phyloP scores from a whole-genome alignment of 2,329 filamentous ascomycete genomes.

The Aspergillus viridinutans region DNA sequence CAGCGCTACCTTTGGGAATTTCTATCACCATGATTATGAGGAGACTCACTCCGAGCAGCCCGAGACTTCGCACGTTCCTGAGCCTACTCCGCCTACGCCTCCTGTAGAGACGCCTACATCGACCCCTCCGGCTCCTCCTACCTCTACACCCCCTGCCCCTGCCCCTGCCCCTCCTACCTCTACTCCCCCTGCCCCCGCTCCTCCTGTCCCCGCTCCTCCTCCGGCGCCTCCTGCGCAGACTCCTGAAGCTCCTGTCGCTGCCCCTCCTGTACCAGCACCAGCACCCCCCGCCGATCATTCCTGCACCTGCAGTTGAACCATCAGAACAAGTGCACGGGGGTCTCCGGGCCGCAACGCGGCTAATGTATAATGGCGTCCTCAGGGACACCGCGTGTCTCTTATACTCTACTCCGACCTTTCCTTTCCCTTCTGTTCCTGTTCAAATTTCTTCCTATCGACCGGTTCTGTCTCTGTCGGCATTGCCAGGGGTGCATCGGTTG shows the following conservation, averaged over 20 bases:
- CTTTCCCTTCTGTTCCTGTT: background rate
- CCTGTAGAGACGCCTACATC: background rate
- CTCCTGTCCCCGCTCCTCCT: background rate
- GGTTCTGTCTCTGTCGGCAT: no score
- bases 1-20: conserved; percentile 16
- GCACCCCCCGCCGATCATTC: background rate
- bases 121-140: background rate
- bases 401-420: background rate
- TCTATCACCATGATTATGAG: conserved; percentile 14
- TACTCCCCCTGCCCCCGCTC: background rate
- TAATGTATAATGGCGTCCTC: background rate
- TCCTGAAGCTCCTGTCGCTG: background rate
- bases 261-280: background rate
- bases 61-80: background rate
- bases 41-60: conserved; percentile 10
- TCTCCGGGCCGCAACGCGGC: background rate
- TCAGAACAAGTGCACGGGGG: no score
- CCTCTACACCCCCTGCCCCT: no score
- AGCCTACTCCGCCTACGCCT: conserved; percentile 3
- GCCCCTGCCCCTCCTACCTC: background rate
- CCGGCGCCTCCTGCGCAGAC: background rate
- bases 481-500: no score
- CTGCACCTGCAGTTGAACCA: conserved; percentile 7
- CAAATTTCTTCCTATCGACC: background rate
- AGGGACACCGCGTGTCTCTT: background rate